Percentiles rank a stretch among this genome's conserved stretches.
These are phyloP conservation scores for Penicillium sclerotiorum DNA, from an alignment of 2,329 filamentous ascomycete species.

Conservation along the genomic window DNA sequence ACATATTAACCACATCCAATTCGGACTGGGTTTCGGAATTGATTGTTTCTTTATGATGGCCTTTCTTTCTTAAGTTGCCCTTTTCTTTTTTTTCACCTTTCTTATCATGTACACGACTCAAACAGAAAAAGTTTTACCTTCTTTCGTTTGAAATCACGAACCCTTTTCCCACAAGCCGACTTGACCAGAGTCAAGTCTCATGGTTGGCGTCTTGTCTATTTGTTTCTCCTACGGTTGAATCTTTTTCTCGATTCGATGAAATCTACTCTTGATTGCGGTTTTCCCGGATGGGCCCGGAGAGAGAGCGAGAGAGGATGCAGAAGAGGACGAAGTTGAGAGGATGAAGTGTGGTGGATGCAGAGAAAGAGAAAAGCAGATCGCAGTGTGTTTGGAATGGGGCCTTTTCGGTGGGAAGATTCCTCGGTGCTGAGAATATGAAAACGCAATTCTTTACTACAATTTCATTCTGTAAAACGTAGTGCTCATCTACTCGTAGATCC, in stretches of 20 bases:
- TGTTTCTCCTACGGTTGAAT: slow-evolving; percentile 34
- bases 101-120: slow-evolving; percentile 47
- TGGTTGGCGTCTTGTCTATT: slow-evolving; percentile 46
- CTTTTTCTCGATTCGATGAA: slow-evolving; percentile 35
- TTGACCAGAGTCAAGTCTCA: slow-evolving; percentile 38
- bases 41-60: slow-evolving; percentile 28
- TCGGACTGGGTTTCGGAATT: background rate
- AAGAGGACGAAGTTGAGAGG: slow-evolving; percentile 26
- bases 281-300: slow-evolving; percentile 33
- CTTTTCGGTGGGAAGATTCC: slow-evolving; percentile 23
- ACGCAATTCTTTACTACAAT: slow-evolving; percentile 18
- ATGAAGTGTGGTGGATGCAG: slow-evolving; percentile 33
- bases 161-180: slow-evolving; percentile 28
- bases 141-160: slow-evolving; percentile 37
- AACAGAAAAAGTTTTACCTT: slow-evolving; percentile 30
- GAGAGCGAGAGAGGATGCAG: slow-evolving; percentile 33
- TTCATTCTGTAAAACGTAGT: background rate
- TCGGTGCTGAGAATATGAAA: slow-evolving; percentile 29
- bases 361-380: slow-evolving; percentile 20
- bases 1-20: slow-evolving; percentile 38
- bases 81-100: slow-evolving; percentile 29
- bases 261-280: slow-evolving; percentile 31
- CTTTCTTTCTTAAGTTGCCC: slow-evolving; percentile 14
- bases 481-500: too few species aligned
- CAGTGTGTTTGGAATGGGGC: slow-evolving; percentile 23